phyloP scores from a whole-genome alignment of 495 filamentous ascomycete genomes.

The Lasiosphaeria ovina region DNA sequence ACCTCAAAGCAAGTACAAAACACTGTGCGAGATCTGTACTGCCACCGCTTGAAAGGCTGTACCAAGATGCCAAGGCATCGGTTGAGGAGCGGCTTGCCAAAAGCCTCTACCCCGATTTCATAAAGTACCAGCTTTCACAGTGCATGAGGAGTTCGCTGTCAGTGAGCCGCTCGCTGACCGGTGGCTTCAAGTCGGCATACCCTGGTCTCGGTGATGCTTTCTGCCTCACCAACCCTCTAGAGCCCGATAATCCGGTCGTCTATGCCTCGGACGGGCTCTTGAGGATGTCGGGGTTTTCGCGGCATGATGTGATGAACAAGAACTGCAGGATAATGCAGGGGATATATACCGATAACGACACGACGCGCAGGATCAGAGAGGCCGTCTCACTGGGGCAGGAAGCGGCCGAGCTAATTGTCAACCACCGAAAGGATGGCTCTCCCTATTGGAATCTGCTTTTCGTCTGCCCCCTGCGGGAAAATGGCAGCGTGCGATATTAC shows the following conservation, averaged over 20 bases:
- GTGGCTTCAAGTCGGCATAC: constrained; percentile 23
- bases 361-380: constrained; percentile 39
- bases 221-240: constrained; percentile 30
- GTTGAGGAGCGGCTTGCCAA: constrained; percentile 44
- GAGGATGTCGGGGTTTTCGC: constrained; percentile 45
- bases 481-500: constrained; percentile 45
- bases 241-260: constrained; percentile 49
- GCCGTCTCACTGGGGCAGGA: constrained; percentile 44
- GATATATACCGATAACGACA: constrained; percentile 41
- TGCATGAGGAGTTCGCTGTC: constrained; percentile 28
- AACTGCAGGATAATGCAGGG: constrained; percentile 55
- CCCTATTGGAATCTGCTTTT: constrained; percentile 59
- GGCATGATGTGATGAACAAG: constrained; percentile 46
- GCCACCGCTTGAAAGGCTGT: constrained; percentile 46
- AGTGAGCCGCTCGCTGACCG: constrained; percentile 2
- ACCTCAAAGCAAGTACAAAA: constrained; percentile 43
- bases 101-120: constrained; percentile 50
- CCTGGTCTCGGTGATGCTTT: constrained; percentile 39
- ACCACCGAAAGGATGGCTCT: constrained; percentile 50
- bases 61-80: constrained; percentile 40
- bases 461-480: constrained; percentile 47
- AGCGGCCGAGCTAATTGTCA: constrained; percentile 51
- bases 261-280: constrained; percentile 53
- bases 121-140: constrained; percentile 37
- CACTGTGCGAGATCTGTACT: constrained; percentile 35